Evolutionary conservation across 495 filamentous ascomycete species (phyloP).

Genomic region (Darksidea phi): DNA sequence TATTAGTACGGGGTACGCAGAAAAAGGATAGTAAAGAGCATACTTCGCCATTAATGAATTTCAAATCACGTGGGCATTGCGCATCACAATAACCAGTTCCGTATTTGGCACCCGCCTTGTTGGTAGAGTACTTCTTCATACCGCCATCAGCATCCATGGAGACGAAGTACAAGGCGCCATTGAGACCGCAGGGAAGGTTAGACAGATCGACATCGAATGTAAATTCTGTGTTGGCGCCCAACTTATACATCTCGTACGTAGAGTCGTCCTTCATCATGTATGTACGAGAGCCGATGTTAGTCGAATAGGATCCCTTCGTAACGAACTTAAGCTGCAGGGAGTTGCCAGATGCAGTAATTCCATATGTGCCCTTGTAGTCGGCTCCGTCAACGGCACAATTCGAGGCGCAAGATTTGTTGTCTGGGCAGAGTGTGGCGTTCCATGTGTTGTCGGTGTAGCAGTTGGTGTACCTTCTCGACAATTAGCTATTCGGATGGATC

Average conservation of each 20-base stretch:
- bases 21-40: constrained; percentile 11
- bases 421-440: constrained; percentile 40
- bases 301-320: constrained; percentile 38
- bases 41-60: constrained; percentile 61
- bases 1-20: neutral
- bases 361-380: constrained; percentile 38
- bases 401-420: constrained; percentile 43
- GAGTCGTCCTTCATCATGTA: constrained; percentile 60
- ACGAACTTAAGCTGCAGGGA: constrained; percentile 38
- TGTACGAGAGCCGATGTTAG: constrained; percentile 52
- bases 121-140: constrained; percentile 48
- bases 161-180: constrained; percentile 67
- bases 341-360: constrained; percentile 39
- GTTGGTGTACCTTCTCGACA: constrained; percentile 41
- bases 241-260: constrained; percentile 60
- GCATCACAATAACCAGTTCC: constrained; percentile 72
- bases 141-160: constrained; percentile 62
- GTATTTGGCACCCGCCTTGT: constrained; percentile 62
- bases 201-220: constrained; percentile 65
- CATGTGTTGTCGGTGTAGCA: constrained; percentile 44
- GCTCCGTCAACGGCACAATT: constrained; percentile 46
- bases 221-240: constrained; percentile 58
- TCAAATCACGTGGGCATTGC: constrained; percentile 55
- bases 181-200: constrained; percentile 63
- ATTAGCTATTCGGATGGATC: neutral